phyloP scores from a whole-genome alignment of 108 stramenopile species.

The Bacterosira constricta region DNA sequence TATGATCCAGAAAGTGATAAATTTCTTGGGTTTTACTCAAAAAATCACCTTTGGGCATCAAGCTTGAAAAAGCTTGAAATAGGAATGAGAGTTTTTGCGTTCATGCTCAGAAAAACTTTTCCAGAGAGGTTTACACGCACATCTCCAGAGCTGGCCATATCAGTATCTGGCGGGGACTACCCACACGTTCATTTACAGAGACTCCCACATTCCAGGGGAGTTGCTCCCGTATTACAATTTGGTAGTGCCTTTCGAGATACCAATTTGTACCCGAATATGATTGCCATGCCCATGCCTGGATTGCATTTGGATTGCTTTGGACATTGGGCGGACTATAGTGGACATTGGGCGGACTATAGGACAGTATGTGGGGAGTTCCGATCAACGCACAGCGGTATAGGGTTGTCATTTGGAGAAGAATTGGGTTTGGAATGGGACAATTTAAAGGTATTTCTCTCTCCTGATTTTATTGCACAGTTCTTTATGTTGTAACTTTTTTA shows the following conservation, averaged over 20 bases:
- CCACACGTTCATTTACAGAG: constrained; percentile 24
- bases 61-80: background rate
- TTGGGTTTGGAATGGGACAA: background rate
- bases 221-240: constrained; percentile 49
- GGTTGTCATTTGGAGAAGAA: background rate
- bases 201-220: background rate
- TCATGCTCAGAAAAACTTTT: constrained; percentile 29
- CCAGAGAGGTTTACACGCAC: constrained; percentile 29
- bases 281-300: constrained; percentile 44
- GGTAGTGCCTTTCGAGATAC: constrained; percentile 22
- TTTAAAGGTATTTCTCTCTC: too few relatives aligned
- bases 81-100: constrained; percentile 1
- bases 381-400: background rate
- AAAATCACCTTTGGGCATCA: background rate
- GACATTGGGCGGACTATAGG: too few relatives aligned
- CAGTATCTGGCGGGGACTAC: constrained; percentile 29
- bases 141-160: background rate
- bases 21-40: background rate
- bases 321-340: constrained; percentile 13
- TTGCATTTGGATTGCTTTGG: constrained; percentile 22
- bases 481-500: too few relatives aligned
- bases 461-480: too few relatives aligned
- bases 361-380: too few relatives aligned
- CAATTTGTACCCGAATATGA: constrained; percentile 23
- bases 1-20: constrained; percentile 5